Conservation (phyloP, 2,329 filamentous ascomycete genomes). For the Periconia macrospinosa region DNA sequence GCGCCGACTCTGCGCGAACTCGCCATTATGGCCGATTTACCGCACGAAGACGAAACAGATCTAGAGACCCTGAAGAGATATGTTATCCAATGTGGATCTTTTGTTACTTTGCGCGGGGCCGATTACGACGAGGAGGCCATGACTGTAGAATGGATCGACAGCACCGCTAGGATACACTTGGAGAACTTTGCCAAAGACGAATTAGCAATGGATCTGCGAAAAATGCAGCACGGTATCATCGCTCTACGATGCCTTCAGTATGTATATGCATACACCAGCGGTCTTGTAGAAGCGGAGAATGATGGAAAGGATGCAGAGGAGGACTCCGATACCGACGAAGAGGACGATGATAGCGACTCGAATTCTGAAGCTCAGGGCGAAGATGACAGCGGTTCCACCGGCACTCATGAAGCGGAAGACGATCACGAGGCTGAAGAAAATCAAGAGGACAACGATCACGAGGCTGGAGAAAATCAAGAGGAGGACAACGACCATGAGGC, state of each 20-base stretch:
- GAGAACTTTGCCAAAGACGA: conserved; percentile 20
- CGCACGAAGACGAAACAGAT: conserved; percentile 15
- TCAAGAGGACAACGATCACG: not conserved
- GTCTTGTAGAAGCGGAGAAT: not conserved
- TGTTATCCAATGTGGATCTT: conserved; percentile 24
- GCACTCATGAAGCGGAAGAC: not conserved
- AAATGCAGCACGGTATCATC: conserved; percentile 28
- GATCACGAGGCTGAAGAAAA: not conserved
- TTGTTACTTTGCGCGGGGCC: conserved; percentile 19
- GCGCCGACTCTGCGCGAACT: conserved; percentile 26
- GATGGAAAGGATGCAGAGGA: not conserved
- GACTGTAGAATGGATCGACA: conserved; percentile 27
- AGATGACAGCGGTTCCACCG: not conserved
- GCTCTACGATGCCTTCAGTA: conserved; percentile 24
- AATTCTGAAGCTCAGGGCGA: not conserved
- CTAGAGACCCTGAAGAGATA: conserved; percentile 17
- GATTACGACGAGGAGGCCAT: conserved; percentile 19
- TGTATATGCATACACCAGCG: conserved; percentile 12
- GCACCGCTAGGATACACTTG: conserved; percentile 22
- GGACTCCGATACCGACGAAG: not conserved
- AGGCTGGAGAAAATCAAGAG: no score
- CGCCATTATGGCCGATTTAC: conserved; percentile 23
- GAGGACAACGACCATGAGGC: no score
- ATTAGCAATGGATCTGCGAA: conserved; percentile 15
- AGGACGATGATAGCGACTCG: conserved; percentile 1